A percentile compares a stretch with the other conserved stretches of the same genome.
Evolutionary conservation across 2,329 filamentous ascomycete genomes (phyloP).

Genomic region (Fusarium neocosmosporiellum): DNA sequence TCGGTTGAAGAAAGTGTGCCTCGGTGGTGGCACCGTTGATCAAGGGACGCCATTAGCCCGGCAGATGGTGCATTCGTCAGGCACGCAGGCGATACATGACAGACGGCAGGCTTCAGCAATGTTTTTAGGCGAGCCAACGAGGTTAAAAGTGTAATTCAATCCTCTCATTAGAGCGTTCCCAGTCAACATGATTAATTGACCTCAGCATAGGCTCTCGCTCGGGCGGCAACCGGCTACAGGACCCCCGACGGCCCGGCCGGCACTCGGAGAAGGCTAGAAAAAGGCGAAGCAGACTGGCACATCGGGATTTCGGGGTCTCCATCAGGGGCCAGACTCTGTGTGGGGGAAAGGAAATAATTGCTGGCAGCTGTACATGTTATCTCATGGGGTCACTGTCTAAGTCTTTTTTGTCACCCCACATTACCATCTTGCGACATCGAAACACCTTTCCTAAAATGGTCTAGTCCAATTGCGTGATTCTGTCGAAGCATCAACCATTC

Average conservation of each 20-base stretch:
- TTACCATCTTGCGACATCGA: constrained; percentile 37
- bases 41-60: background rate
- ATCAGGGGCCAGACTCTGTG: constrained; percentile 23
- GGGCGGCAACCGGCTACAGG: constrained; percentile 35
- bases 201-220: background rate
- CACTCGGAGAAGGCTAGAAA: constrained; percentile 37
- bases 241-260: constrained; percentile 41
- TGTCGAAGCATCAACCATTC: constrained; percentile 52
- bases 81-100: background rate
- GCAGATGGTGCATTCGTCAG: background rate
- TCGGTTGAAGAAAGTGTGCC: background rate
- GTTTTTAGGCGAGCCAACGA: background rate
- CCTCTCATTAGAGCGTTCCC: background rate
- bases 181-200: background rate
- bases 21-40: background rate
- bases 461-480: constrained; percentile 56
- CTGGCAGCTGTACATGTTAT: background rate
- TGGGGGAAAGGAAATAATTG: constrained; percentile 28
- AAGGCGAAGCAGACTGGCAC: constrained; percentile 18
- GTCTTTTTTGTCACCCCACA: constrained; percentile 25
- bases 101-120: background rate
- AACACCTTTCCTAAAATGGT: constrained; percentile 46
- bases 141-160: background rate
- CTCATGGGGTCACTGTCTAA: fast-evolving
- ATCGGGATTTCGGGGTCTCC: constrained; percentile 44